phyloP scores from a whole-genome alignment of 129 eudicot species.

The Solidago caesia region DNA sequence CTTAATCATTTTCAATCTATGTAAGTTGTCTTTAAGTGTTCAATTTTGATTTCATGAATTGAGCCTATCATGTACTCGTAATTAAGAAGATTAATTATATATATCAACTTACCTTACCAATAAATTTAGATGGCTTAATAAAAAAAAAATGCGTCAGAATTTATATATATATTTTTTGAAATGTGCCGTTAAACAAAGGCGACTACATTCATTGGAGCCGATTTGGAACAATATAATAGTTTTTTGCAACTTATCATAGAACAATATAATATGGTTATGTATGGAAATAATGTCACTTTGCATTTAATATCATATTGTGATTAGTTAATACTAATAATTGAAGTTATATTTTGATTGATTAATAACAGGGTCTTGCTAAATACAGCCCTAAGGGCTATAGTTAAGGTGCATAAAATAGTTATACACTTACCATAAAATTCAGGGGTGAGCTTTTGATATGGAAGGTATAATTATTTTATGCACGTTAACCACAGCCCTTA shows the following conservation, averaged over 20 bases:
- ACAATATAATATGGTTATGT: conserved; percentile 14
- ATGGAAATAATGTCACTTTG: conserved; percentile 16
- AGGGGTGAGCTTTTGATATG: too few species aligned
- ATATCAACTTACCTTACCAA: background rate
- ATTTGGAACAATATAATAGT: conserved; percentile 12
- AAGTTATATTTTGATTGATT: too few species aligned
- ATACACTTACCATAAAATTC: too few species aligned
- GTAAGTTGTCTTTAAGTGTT: conserved; percentile 15
- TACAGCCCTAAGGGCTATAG: too few species aligned
- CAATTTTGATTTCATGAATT: conserved; percentile 18
- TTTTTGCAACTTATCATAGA: too few species aligned
- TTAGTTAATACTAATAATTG: too few species aligned
- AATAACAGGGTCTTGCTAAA: too few species aligned
- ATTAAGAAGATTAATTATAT: conserved; percentile 15
- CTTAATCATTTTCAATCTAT: conserved; percentile 24
- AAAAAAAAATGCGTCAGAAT: background rate
- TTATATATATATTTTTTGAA: background rate
- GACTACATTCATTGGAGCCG: conserved; percentile 25
- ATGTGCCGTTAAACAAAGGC: background rate
- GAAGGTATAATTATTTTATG: too few species aligned
- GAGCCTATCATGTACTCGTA: conserved; percentile 9
- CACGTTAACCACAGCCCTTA: too few species aligned
- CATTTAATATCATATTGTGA: background rate
- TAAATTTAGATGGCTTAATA: background rate
- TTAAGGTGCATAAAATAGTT: too few species aligned